Evolutionary conservation across 352 stramenopile species (phyloP).

Genomic region (Pythium dissimile): DNA sequence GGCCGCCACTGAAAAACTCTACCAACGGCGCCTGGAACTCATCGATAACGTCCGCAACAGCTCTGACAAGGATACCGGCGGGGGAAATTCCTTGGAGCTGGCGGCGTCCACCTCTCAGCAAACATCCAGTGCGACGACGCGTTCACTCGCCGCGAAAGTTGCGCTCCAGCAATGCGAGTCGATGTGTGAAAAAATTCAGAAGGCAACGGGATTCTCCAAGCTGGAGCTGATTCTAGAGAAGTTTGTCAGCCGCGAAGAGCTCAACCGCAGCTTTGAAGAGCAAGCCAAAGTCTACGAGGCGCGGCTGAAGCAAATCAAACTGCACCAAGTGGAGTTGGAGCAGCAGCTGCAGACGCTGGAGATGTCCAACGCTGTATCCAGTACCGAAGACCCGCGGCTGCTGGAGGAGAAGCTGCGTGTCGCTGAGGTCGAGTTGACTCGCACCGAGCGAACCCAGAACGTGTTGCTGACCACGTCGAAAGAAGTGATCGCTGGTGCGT

Average conservation of each 20-base stretch:
- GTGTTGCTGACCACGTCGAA: conserved; percentile 70
- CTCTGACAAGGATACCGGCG: conserved; percentile 8
- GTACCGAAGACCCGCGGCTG: conserved; percentile 56
- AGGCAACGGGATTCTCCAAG: conserved; percentile 72
- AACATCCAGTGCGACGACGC: conserved; percentile 35
- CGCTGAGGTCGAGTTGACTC: conserved; percentile 64
- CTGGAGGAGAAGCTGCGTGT: conserved; percentile 71
- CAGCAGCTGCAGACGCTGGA: conserved; percentile 65
- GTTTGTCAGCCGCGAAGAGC: conserved; percentile 69
- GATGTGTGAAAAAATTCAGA: conserved; percentile 84
- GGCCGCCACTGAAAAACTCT: conserved; percentile 60
- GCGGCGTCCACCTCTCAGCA: conserved; percentile 24
- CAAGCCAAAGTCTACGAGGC: conserved; percentile 80
- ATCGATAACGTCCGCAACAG: conserved; percentile 57
- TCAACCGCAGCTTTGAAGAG: conserved; percentile 79
- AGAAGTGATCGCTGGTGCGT: conserved; percentile 62
- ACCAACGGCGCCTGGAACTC: conserved; percentile 65
- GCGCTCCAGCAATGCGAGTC: conserved; percentile 76
- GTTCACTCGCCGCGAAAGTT: conserved; percentile 63
- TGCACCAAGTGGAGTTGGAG: conserved; percentile 67
- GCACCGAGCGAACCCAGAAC: conserved; percentile 61
- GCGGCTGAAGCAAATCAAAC: conserved; percentile 75
- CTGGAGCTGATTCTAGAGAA: conserved; percentile 80
- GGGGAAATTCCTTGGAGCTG: conserved; percentile 19
- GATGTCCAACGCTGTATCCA: conserved; percentile 44